phyloP scores from a whole-genome alignment of 352 stramenopile genomes.

The Pythium rhizo-oryzae region DNA sequence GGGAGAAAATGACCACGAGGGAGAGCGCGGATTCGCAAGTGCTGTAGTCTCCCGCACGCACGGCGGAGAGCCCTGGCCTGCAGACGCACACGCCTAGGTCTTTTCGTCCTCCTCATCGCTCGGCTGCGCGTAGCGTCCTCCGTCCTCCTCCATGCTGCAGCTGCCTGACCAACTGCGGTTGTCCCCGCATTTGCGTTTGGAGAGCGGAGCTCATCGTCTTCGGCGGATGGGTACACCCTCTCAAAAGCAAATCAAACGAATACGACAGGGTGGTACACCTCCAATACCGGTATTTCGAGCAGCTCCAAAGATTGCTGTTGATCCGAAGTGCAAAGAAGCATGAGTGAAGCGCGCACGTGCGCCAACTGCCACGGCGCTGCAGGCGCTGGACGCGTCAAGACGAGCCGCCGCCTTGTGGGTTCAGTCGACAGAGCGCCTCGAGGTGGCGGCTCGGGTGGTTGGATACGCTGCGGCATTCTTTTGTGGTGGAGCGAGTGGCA shows the following conservation, averaged over 20 bases:
- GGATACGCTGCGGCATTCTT: too few species aligned
- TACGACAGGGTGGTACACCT: neutral
- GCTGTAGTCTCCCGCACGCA: slow-evolving; percentile 11
- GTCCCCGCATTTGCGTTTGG: slow-evolving; percentile 1
- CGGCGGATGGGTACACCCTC: neutral
- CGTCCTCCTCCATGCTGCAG: neutral
- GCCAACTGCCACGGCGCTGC: too few species aligned
- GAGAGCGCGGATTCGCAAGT: slow-evolving; percentile 18
- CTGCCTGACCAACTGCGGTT: neutral
- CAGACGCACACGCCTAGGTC: neutral
- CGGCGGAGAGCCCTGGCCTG: neutral
- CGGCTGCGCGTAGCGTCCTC: neutral
- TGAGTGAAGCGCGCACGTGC: too few species aligned
- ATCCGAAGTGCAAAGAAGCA: too few species aligned
- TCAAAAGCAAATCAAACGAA: neutral
- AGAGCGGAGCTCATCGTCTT: neutral
- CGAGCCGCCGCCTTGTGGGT: neutral
- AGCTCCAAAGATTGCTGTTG: too few species aligned
- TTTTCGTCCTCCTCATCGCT: neutral
- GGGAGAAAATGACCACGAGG: neutral
- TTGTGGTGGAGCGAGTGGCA: neutral
- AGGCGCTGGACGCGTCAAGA: too few species aligned
- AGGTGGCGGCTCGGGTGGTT: too few species aligned
- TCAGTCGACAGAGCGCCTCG: neutral
- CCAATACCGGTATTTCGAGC: too few species aligned